Evolutionary conservation across 345 rosid species (phyloP), one percentile per base, ranked within the genome.

Genomic region (Eucalyptus sp.): DNA sequence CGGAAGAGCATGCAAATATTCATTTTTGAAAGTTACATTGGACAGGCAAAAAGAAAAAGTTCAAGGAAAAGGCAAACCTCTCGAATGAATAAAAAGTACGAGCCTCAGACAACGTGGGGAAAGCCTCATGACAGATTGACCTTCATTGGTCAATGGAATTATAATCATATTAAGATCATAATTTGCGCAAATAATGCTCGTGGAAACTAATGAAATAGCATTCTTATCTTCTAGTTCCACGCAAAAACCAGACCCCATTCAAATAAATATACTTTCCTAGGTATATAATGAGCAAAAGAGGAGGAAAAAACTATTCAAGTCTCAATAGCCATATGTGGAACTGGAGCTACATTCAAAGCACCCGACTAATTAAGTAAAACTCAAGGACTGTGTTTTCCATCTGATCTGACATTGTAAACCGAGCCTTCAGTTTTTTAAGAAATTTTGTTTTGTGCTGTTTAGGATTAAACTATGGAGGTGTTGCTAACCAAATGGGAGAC

Each of bases 401-500:
- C 49, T 71, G 91, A 92, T 90, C 91, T 87, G 87, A 87, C 89
- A 89, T 89, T 84, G 93, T 89, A 83, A 88, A 86, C 54, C 84
- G 93, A 86, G 93, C 91, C 90, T 56, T 14, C 88, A 58, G 51
- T 66, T 49, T 51, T 87, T 84, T 64, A 87, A 81, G 87, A 83
- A 88, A 89, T 88, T 91, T 88, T 84, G 51, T 87, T 80, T 87
- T 31, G 90, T 86, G 49, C 50, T 64, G 68, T 41, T 66, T 89
- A 86, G 66, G 89, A 87, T 52, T 84, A 83, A 48, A 92, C 83
- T 88, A 89, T 91, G 90, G 92, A 91, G 91, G 89, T 27, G 87
- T 5, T 95, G 96, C 91, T 64, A n/a, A 33, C 92, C 60, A 88
- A 88, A 92, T 81, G 68, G 92, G 94, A 91, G 94, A 94, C 96